These are phyloP conservation scores for Jamesozyma lodderae DNA, from an alignment of 805 yeast genomes.

Conservation along the genomic window DNA sequence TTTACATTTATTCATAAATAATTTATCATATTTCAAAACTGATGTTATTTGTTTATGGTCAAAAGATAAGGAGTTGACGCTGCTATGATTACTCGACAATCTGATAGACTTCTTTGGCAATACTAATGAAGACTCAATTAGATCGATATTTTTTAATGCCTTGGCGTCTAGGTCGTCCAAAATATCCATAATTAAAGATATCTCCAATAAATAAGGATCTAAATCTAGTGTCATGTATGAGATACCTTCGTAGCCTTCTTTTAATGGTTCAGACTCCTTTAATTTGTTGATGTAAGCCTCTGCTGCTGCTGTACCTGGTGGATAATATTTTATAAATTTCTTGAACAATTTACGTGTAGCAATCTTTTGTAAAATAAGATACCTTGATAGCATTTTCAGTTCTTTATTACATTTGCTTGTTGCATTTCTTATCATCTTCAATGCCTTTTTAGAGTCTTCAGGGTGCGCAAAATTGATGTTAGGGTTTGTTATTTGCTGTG, in stretches of 20 bases:
- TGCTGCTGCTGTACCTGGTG: conserved; percentile 9
- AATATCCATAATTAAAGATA: conserved; percentile 37
- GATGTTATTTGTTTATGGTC: conserved; percentile 2
- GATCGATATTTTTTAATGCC: conserved; percentile 1
- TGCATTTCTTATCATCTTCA: conserved; percentile 13
- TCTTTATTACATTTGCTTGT: conserved; percentile 26
- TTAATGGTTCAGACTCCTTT: conserved; percentile 11
- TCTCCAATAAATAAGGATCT: conserved; percentile 40
- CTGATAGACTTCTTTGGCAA: background rate
- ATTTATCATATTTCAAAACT: conserved; percentile 31
- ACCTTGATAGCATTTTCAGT: conserved; percentile 46
- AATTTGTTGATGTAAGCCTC: conserved; percentile 11
- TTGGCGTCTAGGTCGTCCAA: conserved; percentile 16
- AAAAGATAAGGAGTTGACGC: background rate
- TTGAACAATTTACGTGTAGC: conserved; percentile 54
- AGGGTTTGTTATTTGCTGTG: conserved; percentile 2
- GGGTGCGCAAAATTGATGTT: background rate
- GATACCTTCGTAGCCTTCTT: conserved; percentile 31
- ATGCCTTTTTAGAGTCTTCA: conserved; percentile 5
- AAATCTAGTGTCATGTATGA: conserved; percentile 44
- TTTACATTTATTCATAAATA: conserved; percentile 30
- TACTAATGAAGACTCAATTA: conserved; percentile 2
- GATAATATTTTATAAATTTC: conserved; percentile 32
- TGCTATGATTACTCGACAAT: background rate
- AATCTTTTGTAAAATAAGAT: conserved; percentile 49